Evolutionary conservation across 495 filamentous ascomycete species (phyloP).

Genomic region (Lophiotrema nucula): DNA sequence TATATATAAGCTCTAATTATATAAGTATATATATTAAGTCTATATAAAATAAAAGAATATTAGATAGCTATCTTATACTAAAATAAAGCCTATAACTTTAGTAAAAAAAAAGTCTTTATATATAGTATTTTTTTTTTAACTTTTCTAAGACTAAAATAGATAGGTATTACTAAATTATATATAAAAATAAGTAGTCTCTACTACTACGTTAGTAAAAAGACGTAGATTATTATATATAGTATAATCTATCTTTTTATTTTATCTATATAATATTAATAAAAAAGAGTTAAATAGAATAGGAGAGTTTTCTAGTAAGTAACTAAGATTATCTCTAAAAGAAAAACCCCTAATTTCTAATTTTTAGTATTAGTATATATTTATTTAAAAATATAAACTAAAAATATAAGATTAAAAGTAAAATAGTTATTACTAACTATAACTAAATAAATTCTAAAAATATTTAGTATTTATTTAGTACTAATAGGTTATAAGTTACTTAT

Average conservation of each 20-base stretch:
- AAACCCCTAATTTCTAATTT: constrained; percentile 6
- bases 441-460: too few species aligned
- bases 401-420: too few species aligned
- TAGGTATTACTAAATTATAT: too few species aligned
- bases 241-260: constrained; percentile 10
- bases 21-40: neutral
- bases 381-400: neutral
- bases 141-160: too few species aligned
- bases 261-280: neutral
- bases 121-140: too few species aligned
- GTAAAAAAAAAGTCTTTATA: constrained; percentile 9
- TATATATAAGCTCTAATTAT: constrained; percentile 6
- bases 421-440: too few species aligned
- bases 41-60: constrained; percentile 1
- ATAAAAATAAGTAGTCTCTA: too few species aligned
- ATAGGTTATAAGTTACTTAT: too few species aligned
- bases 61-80: constrained; percentile 3
- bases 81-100: constrained; percentile 7
- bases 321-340: constrained; percentile 9
- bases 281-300: constrained; percentile 1
- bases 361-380: constrained; percentile 7
- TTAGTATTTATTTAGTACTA: neutral
- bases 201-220: too few species aligned
- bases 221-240: too few species aligned
- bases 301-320: neutral